Percentiles rank a stretch among this genome's conserved stretches.
Evolutionary conservation across 2,329 filamentous ascomycete genomes (phyloP).

Genomic region (Aspergillus flavus): DNA sequence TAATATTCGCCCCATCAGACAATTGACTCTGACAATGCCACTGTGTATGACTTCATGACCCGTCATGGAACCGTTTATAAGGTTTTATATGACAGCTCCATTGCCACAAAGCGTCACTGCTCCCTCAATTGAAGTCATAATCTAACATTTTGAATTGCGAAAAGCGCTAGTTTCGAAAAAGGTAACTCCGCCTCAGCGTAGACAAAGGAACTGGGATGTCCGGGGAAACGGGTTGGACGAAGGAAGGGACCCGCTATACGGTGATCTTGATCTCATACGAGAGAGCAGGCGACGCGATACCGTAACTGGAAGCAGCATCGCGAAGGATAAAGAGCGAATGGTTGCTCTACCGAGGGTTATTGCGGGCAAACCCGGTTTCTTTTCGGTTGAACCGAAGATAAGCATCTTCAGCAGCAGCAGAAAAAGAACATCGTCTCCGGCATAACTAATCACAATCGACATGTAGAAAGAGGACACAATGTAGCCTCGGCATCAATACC

Average conservation of each 20-base stretch:
- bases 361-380: not conserved
- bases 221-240: not conserved
- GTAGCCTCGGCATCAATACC: not conserved
- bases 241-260: not conserved
- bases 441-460: not conserved
- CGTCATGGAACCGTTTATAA: not conserved
- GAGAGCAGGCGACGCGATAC: not conserved
- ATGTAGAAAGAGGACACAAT: not conserved
- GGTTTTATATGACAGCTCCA: not conserved
- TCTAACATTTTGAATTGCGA: not conserved
- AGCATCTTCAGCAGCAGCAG: not conserved
- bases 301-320: not conserved
- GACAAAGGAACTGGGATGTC: not conserved
- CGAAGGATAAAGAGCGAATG: not conserved
- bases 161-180: not conserved
- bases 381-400: not conserved
- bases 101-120: slow-evolving; percentile 1
- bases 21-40: not conserved
- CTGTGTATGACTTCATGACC: not conserved
- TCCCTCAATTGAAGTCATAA: not conserved
- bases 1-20: slow-evolving; percentile 1
- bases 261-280: not conserved
- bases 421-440: not conserved
- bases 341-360: not conserved
- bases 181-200: not conserved